Evolutionary conservation across 768 basidiomycete genomes (phyloP), one percentile per base, ranked within the genome.

Genomic region (Omphalotus guepiniiformis): DNA sequence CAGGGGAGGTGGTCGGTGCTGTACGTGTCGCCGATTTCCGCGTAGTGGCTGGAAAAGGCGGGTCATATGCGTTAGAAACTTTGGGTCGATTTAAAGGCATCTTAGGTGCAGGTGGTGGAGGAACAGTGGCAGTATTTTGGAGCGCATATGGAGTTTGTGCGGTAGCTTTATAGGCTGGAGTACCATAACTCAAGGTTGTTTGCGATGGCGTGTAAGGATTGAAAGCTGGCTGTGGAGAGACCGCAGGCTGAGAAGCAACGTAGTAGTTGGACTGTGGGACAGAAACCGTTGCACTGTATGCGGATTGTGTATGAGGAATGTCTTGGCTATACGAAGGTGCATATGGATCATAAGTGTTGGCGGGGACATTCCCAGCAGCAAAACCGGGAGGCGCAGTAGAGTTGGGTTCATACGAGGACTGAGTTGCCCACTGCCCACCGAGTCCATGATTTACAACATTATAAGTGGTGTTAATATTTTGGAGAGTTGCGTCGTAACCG

Each of bases 41-140:
- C 6, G 37, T 47, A n/a, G 69, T 63, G 1, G 80, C 72, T 30
- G 78, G 78, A 49, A 88, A 76, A 26, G 87, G 86, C 2, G 87
- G 87, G 55, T 89, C 87, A 55, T 88, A 89, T 1, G 86, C 87
- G 53, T 88, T 85, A 12, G 69, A 71, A 27, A 79, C 63, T 64
- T 80, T 86, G 19, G 83, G 83, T 41, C 85, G 74, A 50, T 69
- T 79, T n/a, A 82, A 56, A 23, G 72, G 60, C 2, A 74, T 64
- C 2, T 73, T 63, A 15, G 72, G 68, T 4, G 63, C 52, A 3
- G 72, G 65, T 23, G 71, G 58, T 18, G 71, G 57, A 34, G 63
- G 56, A 22, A 65, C 61, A 44, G 61, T 41, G 26, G 63, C 30
- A 43, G 58, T 40, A 42, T 57, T 57, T 48, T 55, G 56, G 8